Evolutionary conservation across 169 alveolate species (phyloP).

Genomic region (Plasmodium fragile): DNA sequence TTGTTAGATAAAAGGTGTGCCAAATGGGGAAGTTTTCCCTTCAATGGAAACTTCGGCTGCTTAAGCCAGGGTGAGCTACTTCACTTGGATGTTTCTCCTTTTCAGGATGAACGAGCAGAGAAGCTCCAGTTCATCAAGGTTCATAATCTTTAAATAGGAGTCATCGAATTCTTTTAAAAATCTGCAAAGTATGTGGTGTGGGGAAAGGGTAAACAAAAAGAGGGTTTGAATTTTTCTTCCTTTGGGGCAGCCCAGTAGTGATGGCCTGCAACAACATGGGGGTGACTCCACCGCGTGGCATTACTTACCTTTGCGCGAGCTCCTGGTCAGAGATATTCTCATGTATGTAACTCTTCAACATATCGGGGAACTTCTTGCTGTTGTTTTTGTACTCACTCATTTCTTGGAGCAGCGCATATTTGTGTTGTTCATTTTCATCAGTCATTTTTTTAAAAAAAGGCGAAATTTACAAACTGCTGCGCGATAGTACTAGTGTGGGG

Average conservation of each 20-base stretch:
- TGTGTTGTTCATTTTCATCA: constrained; percentile 26
- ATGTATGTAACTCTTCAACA: constrained; percentile 16
- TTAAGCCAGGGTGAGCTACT: background rate
- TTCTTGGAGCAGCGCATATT: constrained; percentile 37
- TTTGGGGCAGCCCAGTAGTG: background rate
- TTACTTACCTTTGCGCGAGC: constrained; percentile 45
- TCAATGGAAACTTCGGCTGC: background rate
- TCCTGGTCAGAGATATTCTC: constrained; percentile 15
- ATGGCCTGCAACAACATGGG: background rate
- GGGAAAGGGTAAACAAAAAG: background rate
- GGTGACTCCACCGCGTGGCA: background rate
- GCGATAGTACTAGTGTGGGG: background rate
- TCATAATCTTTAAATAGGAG: constrained; percentile 36
- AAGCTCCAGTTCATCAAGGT: constrained; percentile 57
- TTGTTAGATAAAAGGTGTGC: background rate
- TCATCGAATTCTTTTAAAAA: constrained; percentile 52
- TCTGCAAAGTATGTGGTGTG: background rate
- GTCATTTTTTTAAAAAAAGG: constrained; percentile 35
- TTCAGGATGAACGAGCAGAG: constrained; percentile 49
- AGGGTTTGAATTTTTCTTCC: background rate
- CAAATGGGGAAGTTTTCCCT: background rate
- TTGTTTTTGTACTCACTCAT: constrained; percentile 34
- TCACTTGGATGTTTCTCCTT: constrained; percentile 15
- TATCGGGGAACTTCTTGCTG: constrained; percentile 54
- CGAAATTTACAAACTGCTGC: background rate